phyloP scores from a whole-genome alignment of 176 grass and related monocot genomes.

The Musa schizocarpa region DNA sequence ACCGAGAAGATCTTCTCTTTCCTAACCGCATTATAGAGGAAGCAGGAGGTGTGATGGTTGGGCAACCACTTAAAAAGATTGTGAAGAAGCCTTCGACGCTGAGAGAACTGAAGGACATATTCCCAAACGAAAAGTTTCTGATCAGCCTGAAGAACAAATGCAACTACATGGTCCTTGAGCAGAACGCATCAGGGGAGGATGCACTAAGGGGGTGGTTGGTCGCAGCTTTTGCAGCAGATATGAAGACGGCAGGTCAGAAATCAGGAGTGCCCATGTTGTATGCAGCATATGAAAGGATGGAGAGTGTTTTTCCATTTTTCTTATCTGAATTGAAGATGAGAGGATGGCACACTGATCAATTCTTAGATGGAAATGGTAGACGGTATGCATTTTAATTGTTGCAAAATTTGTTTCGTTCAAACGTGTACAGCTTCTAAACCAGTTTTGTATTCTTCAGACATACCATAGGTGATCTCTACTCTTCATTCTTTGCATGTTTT shows the following conservation, averaged over 20 bases:
- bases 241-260: constrained; percentile 36
- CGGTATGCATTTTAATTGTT: constrained; percentile 36
- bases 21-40: constrained; percentile 60
- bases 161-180: constrained; percentile 71
- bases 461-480: no score
- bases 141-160: constrained; percentile 31
- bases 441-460: no score
- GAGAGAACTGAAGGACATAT: constrained; percentile 39
- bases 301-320: constrained; percentile 50
- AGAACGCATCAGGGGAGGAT: constrained; percentile 64
- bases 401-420: background rate
- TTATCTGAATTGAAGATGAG: constrained; percentile 48
- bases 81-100: constrained; percentile 30
- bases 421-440: no score
- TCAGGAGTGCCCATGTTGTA: constrained; percentile 26
- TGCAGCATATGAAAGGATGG: constrained; percentile 53
- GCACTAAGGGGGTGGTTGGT: constrained; percentile 72
- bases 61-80: constrained; percentile 37
- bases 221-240: constrained; percentile 60
- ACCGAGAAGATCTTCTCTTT: constrained; percentile 59
- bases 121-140: constrained; percentile 64
- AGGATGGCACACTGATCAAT: constrained; percentile 87
- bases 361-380: constrained; percentile 72
- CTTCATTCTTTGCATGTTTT: no score
- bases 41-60: constrained; percentile 66